A percentile compares a stretch with the other conserved stretches of the same genome.
Evolutionary conservation across 768 basidiomycete species (phyloP).

Genomic region (Coprinopsis cinerea): DNA sequence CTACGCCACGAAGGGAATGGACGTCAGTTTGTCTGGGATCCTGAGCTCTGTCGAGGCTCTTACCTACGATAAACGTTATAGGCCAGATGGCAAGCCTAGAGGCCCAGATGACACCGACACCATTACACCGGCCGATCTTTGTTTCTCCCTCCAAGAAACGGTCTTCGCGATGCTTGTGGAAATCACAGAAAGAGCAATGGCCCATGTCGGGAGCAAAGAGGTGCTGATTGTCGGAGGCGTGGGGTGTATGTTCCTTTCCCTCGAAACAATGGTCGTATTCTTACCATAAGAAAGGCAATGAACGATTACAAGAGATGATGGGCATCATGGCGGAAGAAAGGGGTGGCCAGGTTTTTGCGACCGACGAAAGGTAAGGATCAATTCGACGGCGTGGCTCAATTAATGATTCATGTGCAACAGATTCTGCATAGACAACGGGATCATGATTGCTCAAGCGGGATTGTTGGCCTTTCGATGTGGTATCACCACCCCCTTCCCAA

Average conservation of each 20-base stretch:
- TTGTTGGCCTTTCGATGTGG: slow-evolving; percentile 92
- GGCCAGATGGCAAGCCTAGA: slow-evolving; percentile 33
- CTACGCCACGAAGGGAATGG: slow-evolving; percentile 98
- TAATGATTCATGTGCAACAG: slow-evolving; percentile 30
- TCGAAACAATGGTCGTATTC: neutral
- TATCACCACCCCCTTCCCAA: slow-evolving; percentile 61
- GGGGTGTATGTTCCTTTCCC: slow-evolving; percentile 68
- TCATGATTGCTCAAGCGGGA: slow-evolving; percentile 99
- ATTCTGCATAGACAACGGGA: slow-evolving; percentile 98
- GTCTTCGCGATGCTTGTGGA: slow-evolving; percentile 98
- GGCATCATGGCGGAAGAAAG: slow-evolving; percentile 92
- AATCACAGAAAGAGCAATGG: slow-evolving; percentile 99
- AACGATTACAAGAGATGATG: slow-evolving; percentile 98
- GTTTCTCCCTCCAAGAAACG: slow-evolving; percentile 95
- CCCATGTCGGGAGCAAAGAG: slow-evolving; percentile 93
- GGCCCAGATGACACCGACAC: slow-evolving; percentile 52
- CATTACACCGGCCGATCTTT: slow-evolving; percentile 93
- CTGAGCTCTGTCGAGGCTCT: slow-evolving; percentile 84
- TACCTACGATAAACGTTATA: slow-evolving; percentile 80
- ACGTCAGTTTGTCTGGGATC: slow-evolving; percentile 92
- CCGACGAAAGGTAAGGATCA: slow-evolving; percentile 76
- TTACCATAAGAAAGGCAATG: slow-evolving; percentile 57
- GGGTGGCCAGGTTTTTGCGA: slow-evolving; percentile 86
- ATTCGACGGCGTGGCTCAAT: neutral
- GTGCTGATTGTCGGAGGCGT: slow-evolving; percentile 98